Base-by-base conservation (phyloP, 192 early-diverging fungal genomes). In the Fimicolochytrium jonesii region DNA sequence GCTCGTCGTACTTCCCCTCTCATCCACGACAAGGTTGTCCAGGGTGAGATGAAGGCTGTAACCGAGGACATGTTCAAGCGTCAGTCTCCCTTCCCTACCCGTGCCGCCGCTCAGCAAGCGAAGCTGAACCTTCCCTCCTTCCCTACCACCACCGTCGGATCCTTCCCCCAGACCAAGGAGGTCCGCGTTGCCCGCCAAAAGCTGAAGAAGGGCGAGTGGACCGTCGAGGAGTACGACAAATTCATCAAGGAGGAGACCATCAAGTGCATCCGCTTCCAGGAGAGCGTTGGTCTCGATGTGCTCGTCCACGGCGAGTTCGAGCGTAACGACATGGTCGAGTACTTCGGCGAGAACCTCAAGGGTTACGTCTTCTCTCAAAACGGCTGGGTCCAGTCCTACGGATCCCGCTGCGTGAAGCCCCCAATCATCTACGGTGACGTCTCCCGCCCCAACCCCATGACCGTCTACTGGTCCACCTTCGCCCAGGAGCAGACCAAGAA, bases 391-490 rank as follows among this genome's bases (percentile, higher is more conserved):
- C 90, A 92, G 78, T 89, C 87, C 36, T 98, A 97, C 78, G 95
- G 95, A 59, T 90, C 91, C 61, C 92, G 93, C 61, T 97, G 91
- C 74, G 91, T 92, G 71, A 92, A 94, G 83, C 94, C 95, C 49
- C 95, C 95, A 37, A 89, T 98, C 50, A 95, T 98, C 74, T 97
- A 86, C 70, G 95, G 95, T 70, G 95, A 98, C 76, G 91, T 98
- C 47, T 81, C 81, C 55, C 91, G 94, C 47, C 90, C 90, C 35
- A 72, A 79, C 37, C 82, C 94, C 44, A 98, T 98, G 93, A 98
- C 95, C 23, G 88, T 97, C 59, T 85, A 84, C 30, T 83, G 86
- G 78, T 85, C 86, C 20, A 73, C 68, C 58, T 96, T 91, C 63
- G 90, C 95, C 45, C 93, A 98, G 80, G 82, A 84, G 35, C 79